phyloP scores from a whole-genome alignment of 768 basidiomycete species.

The Russula sp. region DNA sequence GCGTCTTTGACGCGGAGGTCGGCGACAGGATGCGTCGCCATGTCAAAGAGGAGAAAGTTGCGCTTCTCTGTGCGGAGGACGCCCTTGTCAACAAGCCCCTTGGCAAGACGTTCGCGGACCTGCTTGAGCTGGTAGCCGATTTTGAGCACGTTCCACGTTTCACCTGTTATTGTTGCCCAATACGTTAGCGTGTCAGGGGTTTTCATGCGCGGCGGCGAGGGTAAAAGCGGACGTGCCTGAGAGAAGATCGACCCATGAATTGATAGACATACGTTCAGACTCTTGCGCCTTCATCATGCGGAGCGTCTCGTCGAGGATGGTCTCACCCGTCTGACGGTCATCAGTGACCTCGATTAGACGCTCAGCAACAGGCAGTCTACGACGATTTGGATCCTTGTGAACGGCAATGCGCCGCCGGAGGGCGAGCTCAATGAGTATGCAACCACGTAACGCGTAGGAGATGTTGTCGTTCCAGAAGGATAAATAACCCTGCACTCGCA shows the following conservation, averaged over 20 bases:
- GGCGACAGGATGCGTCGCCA: conserved; percentile 98
- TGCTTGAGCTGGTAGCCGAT: conserved; percentile 99
- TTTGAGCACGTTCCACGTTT: conserved; percentile 99
- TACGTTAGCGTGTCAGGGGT: not conserved
- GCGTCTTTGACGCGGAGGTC: conserved; percentile 88
- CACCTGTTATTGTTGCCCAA: conserved; percentile 59
- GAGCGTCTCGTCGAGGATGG: conserved; percentile 91
- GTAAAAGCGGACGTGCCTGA: conserved; percentile 59
- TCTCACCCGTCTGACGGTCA: conserved; percentile 91
- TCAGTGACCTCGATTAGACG: conserved; percentile 88
- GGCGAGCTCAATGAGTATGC: conserved; percentile 97
- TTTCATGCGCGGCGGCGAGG: not conserved
- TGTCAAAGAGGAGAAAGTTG: conserved; percentile 98
- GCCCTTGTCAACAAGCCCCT: conserved; percentile 97
- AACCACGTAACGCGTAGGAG: conserved; percentile 96
- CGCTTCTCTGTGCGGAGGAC: conserved; percentile 98
- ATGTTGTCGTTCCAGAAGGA: conserved; percentile 99
- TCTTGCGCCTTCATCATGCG: conserved; percentile 91
- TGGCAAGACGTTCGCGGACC: conserved; percentile 95
- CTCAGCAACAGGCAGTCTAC: conserved; percentile 72
- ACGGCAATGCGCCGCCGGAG: conserved; percentile 92
- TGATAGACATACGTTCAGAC: conserved; percentile 72
- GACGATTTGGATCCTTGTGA: conserved; percentile 76
- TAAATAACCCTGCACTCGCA: conserved; percentile 70
- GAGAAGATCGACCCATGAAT: conserved; percentile 92